phyloP scores from a whole-genome alignment of 768 basidiomycete species.

The Paxillus involutus region DNA sequence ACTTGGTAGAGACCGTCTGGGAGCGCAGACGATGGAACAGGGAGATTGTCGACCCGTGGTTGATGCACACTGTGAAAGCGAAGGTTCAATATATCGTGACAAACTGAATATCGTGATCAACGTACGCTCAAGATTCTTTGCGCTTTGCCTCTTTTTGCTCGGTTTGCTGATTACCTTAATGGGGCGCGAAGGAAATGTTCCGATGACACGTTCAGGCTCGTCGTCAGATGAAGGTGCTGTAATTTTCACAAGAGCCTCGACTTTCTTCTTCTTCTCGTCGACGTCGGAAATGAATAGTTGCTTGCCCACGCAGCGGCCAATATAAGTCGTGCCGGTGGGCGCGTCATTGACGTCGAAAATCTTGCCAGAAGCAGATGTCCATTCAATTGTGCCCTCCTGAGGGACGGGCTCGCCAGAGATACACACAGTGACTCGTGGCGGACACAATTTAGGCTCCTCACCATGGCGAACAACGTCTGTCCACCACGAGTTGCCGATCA shows the following conservation, averaged over 20 bases:
- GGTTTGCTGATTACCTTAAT: conserved; percentile 99
- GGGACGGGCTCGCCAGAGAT: conserved; percentile 90
- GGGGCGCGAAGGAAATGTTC: conserved; percentile 88
- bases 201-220: conserved; percentile 80
- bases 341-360: conserved; percentile 79
- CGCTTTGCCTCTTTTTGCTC: conserved; percentile 93
- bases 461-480: conserved; percentile 73
- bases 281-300: conserved; percentile 94
- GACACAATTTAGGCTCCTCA: conserved; percentile 70
- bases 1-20: conserved; percentile 94
- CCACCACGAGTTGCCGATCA: conserved; percentile 97
- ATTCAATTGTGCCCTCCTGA: conserved; percentile 83
- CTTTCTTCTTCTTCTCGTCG: conserved; percentile 93
- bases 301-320: conserved; percentile 92
- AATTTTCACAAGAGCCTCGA: conserved; percentile 90
- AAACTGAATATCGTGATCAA: conserved; percentile 19
- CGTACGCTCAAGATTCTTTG: conserved; percentile 90
- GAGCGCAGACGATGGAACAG: conserved; percentile 95
- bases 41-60: conserved; percentile 93
- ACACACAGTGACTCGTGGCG: conserved; percentile 83
- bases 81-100: conserved; percentile 13
- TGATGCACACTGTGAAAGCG: conserved; percentile 73
- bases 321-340: conserved; percentile 81
- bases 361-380: conserved; percentile 84
- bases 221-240: conserved; percentile 78